These are phyloP conservation scores for Brassica balearica DNA, from an alignment of 441 rosid species.

Conservation along the genomic window DNA sequence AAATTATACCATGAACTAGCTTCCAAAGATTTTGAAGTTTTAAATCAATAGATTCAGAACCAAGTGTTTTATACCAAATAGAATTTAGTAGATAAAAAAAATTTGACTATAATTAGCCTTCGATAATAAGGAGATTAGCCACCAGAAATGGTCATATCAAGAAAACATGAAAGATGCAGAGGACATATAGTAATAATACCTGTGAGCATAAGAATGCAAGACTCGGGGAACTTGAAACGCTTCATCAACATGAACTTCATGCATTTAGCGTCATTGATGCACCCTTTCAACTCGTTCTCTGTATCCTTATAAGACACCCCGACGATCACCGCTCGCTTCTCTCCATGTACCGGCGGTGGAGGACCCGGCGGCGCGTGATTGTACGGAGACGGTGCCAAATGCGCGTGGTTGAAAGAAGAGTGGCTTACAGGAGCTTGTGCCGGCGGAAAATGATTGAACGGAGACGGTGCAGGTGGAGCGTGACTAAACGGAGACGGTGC, in stretches of 20 bases:
- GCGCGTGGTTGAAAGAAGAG: conserved; percentile 17
- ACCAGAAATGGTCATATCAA: not conserved
- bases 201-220: conserved; percentile 66
- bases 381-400: conserved; percentile 39
- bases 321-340: conserved; percentile 67
- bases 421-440: conserved; percentile 1
- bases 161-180: conserved; percentile 3
- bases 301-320: conserved; percentile 59
- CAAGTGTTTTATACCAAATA: not conserved
- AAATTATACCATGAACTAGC: not conserved
- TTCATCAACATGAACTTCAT: conserved; percentile 69
- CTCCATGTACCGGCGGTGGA: conserved; percentile 53
- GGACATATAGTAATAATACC: conserved; percentile 31
- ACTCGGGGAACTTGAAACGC: conserved; percentile 63
- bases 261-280: conserved; percentile 67
- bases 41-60: not conserved
- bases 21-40: not conserved
- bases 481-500: conserved; percentile 28
- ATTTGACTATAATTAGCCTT: not conserved
- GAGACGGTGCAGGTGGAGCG: not conserved
- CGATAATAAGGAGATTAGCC: not conserved
- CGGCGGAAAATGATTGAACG: not conserved
- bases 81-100: not conserved
- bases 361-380: conserved; percentile 53
- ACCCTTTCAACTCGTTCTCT: conserved; percentile 60